phyloP scores from a whole-genome alignment of 2,329 filamentous ascomycete species.

The Nemania sp. region DNA sequence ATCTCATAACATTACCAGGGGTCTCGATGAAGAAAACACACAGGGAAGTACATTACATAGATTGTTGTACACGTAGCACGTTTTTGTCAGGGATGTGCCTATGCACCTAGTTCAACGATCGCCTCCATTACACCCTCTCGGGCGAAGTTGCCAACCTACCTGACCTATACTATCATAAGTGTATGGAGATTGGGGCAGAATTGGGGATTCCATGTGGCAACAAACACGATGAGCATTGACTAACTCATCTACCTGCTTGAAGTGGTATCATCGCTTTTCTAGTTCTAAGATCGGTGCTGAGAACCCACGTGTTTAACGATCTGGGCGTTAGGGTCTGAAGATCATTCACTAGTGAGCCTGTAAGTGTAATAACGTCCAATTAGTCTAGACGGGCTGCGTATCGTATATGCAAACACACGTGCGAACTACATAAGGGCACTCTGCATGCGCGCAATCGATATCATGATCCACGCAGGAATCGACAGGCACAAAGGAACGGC shows the following conservation, averaged over 20 bases:
- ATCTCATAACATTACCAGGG: slow-evolving; percentile 10
- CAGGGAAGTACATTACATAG: slow-evolving; percentile 15
- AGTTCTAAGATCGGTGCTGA: slow-evolving; percentile 17
- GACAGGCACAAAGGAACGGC: slow-evolving; percentile 19
- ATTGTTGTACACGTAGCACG: slow-evolving; percentile 31
- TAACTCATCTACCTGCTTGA: slow-evolving; percentile 21
- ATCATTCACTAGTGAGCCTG: neutral
- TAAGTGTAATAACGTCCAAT: neutral
- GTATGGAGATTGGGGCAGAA: too few relatives aligned
- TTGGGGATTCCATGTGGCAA: slow-evolving; percentile 13
- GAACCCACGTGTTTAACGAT: slow-evolving; percentile 13
- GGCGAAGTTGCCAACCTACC: neutral
- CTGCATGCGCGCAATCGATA: slow-evolving; percentile 8
- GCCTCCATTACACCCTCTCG: slow-evolving; percentile 9
- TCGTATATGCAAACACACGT: slow-evolving; percentile 11
- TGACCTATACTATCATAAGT: neutral
- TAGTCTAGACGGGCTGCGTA: neutral
- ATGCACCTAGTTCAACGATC: slow-evolving; percentile 27
- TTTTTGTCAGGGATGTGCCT: slow-evolving; percentile 32
- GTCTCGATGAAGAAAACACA: slow-evolving; percentile 15
- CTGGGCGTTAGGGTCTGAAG: slow-evolving; percentile 23
- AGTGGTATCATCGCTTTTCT: slow-evolving; percentile 9
- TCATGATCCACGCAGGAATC: slow-evolving; percentile 24
- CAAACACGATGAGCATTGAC: neutral
- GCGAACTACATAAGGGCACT: slow-evolving; percentile 10